Conservation (phyloP, 345 rosid species). For the Hypericum perforatum region DNA sequence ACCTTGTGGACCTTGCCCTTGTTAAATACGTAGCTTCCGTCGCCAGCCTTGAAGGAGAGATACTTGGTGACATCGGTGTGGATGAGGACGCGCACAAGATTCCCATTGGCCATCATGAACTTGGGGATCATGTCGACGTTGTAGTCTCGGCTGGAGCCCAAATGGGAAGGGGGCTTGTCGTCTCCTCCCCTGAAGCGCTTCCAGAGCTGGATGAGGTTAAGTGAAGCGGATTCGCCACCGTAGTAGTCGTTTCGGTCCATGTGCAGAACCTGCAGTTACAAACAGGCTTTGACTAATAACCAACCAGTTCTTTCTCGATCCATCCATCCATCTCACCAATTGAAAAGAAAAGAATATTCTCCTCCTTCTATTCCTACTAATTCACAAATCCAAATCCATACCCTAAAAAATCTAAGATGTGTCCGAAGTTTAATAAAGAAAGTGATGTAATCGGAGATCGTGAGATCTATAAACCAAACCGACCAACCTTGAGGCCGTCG, state of each 20-base stretch:
- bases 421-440: no score
- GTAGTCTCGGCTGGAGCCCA: constrained; percentile 94
- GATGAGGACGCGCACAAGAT: constrained; percentile 96
- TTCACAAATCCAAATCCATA: no score
- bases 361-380: no score
- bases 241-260: constrained; percentile 97
- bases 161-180: constrained; percentile 81
- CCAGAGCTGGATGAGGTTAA: constrained; percentile 97
- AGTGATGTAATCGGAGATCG: no score
- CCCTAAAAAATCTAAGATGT: no score
- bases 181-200: constrained; percentile 66
- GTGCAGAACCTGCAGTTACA: constrained; percentile 65
- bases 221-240: constrained; percentile 98
- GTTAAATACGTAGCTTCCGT: constrained; percentile 85
- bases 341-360: no score
- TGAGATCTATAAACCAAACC: no score
- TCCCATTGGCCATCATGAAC: constrained; percentile 99
- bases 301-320: no score
- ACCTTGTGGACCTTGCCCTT: constrained; percentile 98
- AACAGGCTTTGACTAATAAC: no score
- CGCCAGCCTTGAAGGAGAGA: constrained; percentile 87
- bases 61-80: constrained; percentile 93
- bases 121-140: constrained; percentile 99
- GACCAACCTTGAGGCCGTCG: constrained; percentile 78
- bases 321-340: no score